Base-by-base conservation (phyloP, 2,329 filamentous ascomycete genomes). In the Trichoderma hamatum region DNA sequence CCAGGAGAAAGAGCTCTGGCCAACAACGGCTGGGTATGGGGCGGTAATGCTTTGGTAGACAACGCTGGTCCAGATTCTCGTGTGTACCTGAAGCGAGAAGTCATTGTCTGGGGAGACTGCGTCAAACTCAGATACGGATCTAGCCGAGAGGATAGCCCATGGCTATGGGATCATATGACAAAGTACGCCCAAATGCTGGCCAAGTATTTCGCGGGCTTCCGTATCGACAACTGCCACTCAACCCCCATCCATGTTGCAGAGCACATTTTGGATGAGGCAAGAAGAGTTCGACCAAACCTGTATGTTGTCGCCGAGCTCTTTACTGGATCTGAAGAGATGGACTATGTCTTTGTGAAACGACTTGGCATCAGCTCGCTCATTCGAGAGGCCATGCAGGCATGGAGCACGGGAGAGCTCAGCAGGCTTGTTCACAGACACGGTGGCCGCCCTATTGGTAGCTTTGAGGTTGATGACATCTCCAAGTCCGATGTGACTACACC, bases 11-110 rank as follows among this genome's bases (percentile, higher is more conserved):
- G 97, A 56, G 92, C 93, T 2, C 82, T 99, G 63, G 94, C 90
- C 51, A 98, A 98, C 81, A 99, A 99, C 76, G 96, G 96, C 54
- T 99, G 96, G 96, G 94, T 99, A 10, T 99, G 96, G 96, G 95
- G 93, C 69, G 95, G 95, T 6, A 96, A 98, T 80, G 95, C 96
- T 1, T 87, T 98, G 80, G 86, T 93, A 54, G 96, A 99, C 81
- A 96, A 98, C 76, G 96, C 96, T 34, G 96, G 96, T 0, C 91
- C 94, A 0, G 85, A 92, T 58, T 97, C 95, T 10, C 90, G 90
- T 68, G 94, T 95, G n/a, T 99, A 99, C 76, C 86, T 99, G n/a
- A 89, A 93, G 64, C 89, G 96, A 73, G 94, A 99, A 79, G 93
- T 99, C 70, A 98, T 99, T 73, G 92, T 97, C 34, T 99, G 96